Percentiles rank a stretch among this genome's conserved stretches.
Evolutionary conservation across 306 rosid species (phyloP).

Genomic region (Citrullus mucosospermus): DNA sequence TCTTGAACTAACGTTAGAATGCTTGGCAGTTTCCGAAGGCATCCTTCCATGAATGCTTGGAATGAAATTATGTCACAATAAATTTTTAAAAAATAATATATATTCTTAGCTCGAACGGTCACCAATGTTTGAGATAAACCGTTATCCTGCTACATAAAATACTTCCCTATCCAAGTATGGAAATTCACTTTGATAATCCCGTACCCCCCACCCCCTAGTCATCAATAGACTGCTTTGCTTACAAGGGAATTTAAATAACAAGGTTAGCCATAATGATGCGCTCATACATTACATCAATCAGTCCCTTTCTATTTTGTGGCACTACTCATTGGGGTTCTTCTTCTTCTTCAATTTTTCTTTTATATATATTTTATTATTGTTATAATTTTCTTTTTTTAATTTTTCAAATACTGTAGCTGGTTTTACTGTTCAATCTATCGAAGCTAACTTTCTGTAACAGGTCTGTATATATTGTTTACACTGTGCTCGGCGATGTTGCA

Average conservation of each 20-base stretch:
- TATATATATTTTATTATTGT: too few relatives aligned
- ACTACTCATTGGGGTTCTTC: neutral
- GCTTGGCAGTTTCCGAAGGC: neutral
- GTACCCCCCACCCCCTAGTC: neutral
- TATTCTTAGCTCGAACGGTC: neutral
- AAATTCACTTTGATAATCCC: neutral
- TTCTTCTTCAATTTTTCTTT: too few relatives aligned
- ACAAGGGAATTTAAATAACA: neutral
- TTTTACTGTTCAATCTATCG: neutral
- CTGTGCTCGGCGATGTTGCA: conserved; percentile 88
- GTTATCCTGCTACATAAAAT: neutral
- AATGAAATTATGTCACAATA: neutral
- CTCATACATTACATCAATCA: neutral
- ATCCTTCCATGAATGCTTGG: neutral
- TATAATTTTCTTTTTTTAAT: too few relatives aligned
- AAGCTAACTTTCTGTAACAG: conserved; percentile 24
- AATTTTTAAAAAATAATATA: neutral
- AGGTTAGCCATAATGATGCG: neutral
- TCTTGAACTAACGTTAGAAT: neutral
- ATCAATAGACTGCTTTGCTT: neutral
- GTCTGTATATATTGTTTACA: conserved; percentile 90
- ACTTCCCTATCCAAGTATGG: neutral
- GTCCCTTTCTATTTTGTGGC: neutral
- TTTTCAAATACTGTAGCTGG: neutral
- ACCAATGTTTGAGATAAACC: neutral